phyloP scores from a whole-genome alignment of 2,329 filamentous ascomycete genomes.

The Pestalotiopsis sp. region DNA sequence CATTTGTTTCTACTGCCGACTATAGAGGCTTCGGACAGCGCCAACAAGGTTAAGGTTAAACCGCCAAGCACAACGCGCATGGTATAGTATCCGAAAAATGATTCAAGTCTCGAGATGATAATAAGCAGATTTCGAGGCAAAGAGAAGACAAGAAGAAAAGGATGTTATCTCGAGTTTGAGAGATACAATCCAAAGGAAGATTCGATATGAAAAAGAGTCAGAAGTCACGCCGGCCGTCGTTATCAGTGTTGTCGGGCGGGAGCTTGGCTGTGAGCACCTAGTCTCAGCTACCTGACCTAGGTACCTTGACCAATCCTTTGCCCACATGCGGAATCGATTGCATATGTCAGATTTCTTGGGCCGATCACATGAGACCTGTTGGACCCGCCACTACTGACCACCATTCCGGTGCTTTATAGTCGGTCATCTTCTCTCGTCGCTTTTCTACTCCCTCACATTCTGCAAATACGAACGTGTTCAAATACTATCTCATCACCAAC shows the following conservation, averaged over 20 bases:
- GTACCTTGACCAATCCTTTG: background rate
- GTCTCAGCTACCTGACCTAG: background rate
- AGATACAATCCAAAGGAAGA: background rate
- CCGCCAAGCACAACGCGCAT: background rate
- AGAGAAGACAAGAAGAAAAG: background rate
- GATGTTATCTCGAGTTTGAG: background rate
- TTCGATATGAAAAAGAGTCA: background rate
- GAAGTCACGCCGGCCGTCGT: background rate
- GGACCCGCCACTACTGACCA: background rate
- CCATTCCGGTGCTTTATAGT: background rate
- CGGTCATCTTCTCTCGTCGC: background rate
- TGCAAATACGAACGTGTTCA: too few relatives aligned
- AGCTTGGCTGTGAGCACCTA: background rate
- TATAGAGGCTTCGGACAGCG: background rate
- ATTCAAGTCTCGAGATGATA: background rate
- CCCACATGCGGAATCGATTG: conserved; percentile 1
- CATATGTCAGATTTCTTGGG: background rate
- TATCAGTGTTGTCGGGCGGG: background rate
- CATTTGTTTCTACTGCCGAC: background rate
- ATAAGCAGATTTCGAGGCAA: background rate
- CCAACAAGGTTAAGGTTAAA: background rate
- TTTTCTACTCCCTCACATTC: too few relatives aligned
- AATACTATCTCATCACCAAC: too few relatives aligned
- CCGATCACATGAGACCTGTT: background rate
- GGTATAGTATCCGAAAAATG: background rate